phyloP scores from a whole-genome alignment of 1,139 yeast genomes.

The Hanseniaspora sp. region DNA sequence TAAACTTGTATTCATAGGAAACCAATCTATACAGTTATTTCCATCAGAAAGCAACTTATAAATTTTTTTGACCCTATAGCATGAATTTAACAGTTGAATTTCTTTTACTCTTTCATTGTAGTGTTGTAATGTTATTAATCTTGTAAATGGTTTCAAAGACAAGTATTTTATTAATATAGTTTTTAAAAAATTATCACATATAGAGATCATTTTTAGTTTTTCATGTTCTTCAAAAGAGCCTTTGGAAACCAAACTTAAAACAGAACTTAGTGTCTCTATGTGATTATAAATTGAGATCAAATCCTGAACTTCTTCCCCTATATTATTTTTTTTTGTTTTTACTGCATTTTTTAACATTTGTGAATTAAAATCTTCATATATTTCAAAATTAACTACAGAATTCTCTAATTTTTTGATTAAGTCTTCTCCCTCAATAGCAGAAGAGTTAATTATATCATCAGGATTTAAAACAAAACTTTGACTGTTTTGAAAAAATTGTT shows the following conservation, averaged over 20 bases:
- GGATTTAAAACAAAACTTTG: neutral
- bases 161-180: neutral
- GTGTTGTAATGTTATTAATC: neutral
- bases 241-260: neutral
- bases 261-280: neutral
- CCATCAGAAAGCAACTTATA: neutral
- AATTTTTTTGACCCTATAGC: neutral
- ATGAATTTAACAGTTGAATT: neutral
- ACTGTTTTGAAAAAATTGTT: neutral
- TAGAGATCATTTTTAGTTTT: neutral
- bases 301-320: neutral
- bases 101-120: neutral
- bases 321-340: too few relatives aligned
- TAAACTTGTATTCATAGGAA: neutral
- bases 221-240: neutral
- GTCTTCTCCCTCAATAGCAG: neutral
- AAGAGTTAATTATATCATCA: neutral
- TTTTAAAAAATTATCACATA: neutral
- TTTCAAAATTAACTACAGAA: neutral
- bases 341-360: neutral
- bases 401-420: neutral
- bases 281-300: neutral
- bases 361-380: neutral
- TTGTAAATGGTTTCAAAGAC: neutral
- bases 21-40: neutral